These are phyloP conservation scores for Heimioporus punctisporus DNA, from an alignment of 1,284 basidiomycete genomes.

Conservation along the genomic window DNA sequence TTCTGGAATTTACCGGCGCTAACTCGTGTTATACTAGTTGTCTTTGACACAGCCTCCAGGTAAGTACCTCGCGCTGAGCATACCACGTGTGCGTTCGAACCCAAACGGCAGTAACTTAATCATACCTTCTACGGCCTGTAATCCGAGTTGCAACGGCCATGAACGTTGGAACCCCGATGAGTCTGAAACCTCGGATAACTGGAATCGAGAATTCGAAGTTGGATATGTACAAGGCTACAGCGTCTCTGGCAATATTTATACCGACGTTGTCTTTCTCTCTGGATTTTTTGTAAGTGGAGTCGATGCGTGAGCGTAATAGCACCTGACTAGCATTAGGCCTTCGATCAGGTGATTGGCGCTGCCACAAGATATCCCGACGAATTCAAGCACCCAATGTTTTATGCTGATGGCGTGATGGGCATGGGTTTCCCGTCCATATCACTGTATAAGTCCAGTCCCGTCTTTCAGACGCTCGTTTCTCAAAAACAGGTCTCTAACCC, in stretches of 20 bases:
- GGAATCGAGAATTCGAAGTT: slow-evolving; percentile 42
- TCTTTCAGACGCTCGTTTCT: slow-evolving; percentile 25
- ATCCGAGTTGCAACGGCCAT: slow-evolving; percentile 31
- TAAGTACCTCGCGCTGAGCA: no score
- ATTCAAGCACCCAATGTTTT: background rate
- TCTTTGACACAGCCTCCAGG: no score
- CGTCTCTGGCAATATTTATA: slow-evolving; percentile 52
- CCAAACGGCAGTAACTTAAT: no score
- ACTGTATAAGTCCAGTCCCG: slow-evolving; percentile 14
- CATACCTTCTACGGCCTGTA: no score
- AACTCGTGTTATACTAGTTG: no score
- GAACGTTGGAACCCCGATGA: slow-evolving; percentile 32
- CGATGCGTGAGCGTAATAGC: no score
- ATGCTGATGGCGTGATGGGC: slow-evolving; percentile 35
- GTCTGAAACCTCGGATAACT: slow-evolving; percentile 38
- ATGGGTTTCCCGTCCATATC: slow-evolving; percentile 32
- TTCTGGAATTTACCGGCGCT: no score
- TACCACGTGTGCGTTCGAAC: no score
- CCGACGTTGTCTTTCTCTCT: slow-evolving; percentile 45
- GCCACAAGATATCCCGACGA: background rate
- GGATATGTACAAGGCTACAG: slow-evolving; percentile 58
- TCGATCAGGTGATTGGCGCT: background rate
- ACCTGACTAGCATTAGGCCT: background rate
- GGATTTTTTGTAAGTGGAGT: background rate
- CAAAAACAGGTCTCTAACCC: slow-evolving; percentile 12